A percentile compares a stretch with the other conserved stretches of the same genome.
These are phyloP conservation scores for Aspergillus kassunensis DNA, from an alignment of 495 filamentous ascomycete species.

Conservation along the genomic window DNA sequence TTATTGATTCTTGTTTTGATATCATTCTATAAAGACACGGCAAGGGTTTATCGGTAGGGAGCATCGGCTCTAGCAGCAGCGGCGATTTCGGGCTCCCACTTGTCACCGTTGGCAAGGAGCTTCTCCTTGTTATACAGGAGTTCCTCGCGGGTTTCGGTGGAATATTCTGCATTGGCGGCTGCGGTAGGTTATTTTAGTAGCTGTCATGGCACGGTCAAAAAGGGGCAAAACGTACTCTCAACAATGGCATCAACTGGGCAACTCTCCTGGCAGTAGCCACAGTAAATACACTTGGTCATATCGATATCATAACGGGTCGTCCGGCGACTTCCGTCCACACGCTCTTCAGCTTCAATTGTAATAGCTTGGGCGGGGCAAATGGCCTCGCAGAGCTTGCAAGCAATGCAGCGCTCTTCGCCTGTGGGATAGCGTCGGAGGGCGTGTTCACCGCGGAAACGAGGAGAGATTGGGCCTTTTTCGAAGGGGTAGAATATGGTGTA, in stretches of 20 bases:
- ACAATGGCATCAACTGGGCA: slow-evolving; percentile 99
- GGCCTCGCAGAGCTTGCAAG: slow-evolving; percentile 98
- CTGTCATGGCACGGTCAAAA: neutral
- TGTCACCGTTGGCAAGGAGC: slow-evolving; percentile 83
- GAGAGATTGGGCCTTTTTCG: slow-evolving; percentile 97
- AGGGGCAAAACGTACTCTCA: slow-evolving; percentile 54
- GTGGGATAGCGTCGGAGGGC: slow-evolving; percentile 92
- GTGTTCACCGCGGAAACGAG: slow-evolving; percentile 95
- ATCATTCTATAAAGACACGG: slow-evolving; percentile 9
- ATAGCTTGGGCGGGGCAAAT: slow-evolving; percentile 96
- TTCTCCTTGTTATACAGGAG: slow-evolving; percentile 99
- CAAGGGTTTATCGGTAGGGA: slow-evolving; percentile 67
- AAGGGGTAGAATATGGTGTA: slow-evolving; percentile 99
- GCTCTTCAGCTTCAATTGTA: slow-evolving; percentile 98
- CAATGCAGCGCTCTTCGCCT: slow-evolving; percentile 97
- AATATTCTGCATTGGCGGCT: slow-evolving; percentile 94
- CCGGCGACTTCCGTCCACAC: slow-evolving; percentile 86
- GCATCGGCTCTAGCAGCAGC: slow-evolving; percentile 85
- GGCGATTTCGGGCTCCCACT: slow-evolving; percentile 97
- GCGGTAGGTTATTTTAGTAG: slow-evolving; percentile 18
- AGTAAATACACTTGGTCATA: slow-evolving; percentile 99
- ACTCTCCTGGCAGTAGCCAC: slow-evolving; percentile 97
- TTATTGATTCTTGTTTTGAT: slow-evolving; percentile 12
- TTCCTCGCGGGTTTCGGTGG: slow-evolving; percentile 96
- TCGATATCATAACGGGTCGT: slow-evolving; percentile 99